Conservation (phyloP, 768 basidiomycete species). For the Boletus reticulatus region DNA sequence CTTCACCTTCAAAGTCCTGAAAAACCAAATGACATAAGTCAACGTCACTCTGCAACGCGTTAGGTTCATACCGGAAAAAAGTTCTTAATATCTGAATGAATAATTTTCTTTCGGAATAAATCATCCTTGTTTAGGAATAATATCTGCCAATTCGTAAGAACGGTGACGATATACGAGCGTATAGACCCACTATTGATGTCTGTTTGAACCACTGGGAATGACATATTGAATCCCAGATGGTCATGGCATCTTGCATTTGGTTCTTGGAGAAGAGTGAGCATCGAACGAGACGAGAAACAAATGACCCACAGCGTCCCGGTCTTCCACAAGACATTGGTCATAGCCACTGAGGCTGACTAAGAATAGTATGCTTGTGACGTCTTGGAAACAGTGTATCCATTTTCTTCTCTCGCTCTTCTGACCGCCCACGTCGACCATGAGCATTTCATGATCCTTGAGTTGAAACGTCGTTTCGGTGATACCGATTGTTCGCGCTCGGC, state of each 20-base stretch:
- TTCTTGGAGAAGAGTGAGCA: constrained; percentile 49
- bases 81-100: constrained; percentile 77
- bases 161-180: not conserved
- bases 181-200: constrained; percentile 65
- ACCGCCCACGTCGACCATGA: constrained; percentile 93
- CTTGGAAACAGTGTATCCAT: constrained; percentile 95
- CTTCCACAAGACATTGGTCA: constrained; percentile 92
- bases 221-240: constrained; percentile 98
- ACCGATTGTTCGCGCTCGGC: constrained; percentile 85
- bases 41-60: not conserved
- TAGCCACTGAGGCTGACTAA: constrained; percentile 90
- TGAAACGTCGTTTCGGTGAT: constrained; percentile 87
- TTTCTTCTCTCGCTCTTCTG: constrained; percentile 93
- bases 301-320: constrained; percentile 76
- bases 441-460: constrained; percentile 76
- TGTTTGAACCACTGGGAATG: constrained; percentile 97
- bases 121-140: constrained; percentile 96
- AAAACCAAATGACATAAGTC: not conserved
- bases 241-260: constrained; percentile 98
- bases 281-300: not conserved
- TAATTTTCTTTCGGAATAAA: constrained; percentile 83
- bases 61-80: constrained; percentile 72
- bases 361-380: constrained; percentile 92
- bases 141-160: constrained; percentile 49
- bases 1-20: constrained; percentile 83